Conservation (phyloP, 1,139 yeast genomes). For the Casaregolazyma suthepensis region DNA sequence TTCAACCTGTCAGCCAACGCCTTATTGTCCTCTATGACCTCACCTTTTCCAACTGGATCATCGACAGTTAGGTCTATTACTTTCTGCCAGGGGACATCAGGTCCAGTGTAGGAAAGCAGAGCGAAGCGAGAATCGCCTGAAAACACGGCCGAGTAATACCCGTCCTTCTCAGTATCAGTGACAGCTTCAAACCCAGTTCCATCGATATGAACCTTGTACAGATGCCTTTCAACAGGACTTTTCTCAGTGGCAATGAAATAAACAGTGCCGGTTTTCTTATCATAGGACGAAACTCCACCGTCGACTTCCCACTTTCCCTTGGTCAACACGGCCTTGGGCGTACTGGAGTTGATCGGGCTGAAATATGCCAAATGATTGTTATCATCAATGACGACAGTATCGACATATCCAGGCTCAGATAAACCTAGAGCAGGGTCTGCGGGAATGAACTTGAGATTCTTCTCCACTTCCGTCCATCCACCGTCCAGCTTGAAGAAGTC, state of each 20-base stretch:
- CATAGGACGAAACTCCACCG: constrained; percentile 52
- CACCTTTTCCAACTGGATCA: constrained; percentile 31
- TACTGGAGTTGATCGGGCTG: constrained; percentile 40
- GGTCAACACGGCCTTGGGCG: constrained; percentile 49
- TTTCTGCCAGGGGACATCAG: constrained; percentile 59
- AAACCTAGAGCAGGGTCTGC: constrained; percentile 41
- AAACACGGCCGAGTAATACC: constrained; percentile 62
- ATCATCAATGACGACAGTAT: constrained; percentile 59
- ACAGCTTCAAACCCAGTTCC: constrained; percentile 43
- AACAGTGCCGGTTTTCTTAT: constrained; percentile 45
- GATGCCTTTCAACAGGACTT: constrained; percentile 51
- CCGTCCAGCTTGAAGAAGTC: constrained; percentile 47
- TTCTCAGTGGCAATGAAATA: constrained; percentile 60
- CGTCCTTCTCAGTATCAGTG: constrained; percentile 52
- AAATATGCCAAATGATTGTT: constrained; percentile 67
- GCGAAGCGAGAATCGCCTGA: constrained; percentile 54
- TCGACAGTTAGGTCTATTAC: constrained; percentile 40
- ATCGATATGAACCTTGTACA: constrained; percentile 43
- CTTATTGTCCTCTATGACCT: constrained; percentile 33
- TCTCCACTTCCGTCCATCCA: constrained; percentile 74
- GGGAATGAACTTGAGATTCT: constrained; percentile 65
- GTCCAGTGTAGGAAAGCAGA: constrained; percentile 54
- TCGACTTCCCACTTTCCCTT: constrained; percentile 65
- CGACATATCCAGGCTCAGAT: constrained; percentile 57
- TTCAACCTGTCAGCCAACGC: constrained; percentile 28